These are phyloP conservation scores for Colletotrichum gigasporum DNA, from an alignment of 2,329 filamentous ascomycete genomes.

Conservation along the genomic window DNA sequence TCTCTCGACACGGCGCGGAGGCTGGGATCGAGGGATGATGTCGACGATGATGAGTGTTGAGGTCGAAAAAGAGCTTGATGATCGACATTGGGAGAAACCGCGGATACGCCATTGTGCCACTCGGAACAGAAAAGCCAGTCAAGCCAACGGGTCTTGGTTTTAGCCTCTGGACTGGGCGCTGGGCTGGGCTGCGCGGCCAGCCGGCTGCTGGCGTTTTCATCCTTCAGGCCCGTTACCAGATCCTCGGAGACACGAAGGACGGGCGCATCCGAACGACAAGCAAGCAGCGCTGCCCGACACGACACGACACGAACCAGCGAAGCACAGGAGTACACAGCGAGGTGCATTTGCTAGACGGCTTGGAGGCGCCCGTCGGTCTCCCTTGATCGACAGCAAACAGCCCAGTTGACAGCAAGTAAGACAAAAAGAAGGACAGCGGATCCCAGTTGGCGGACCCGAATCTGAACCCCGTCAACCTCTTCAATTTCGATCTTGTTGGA, in stretches of 20 bases:
- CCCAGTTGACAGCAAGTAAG: not conserved
- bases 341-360: not conserved
- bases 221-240: not conserved
- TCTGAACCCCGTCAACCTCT: not conserved
- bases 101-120: not conserved
- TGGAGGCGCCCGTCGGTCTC: not conserved
- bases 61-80: not conserved
- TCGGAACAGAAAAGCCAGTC: not conserved
- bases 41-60: not conserved
- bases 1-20: too few species aligned
- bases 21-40: too few species aligned
- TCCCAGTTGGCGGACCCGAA: not conserved
- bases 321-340: too few species aligned
- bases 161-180: not conserved
- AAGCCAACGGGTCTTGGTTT: not conserved
- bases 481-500: not conserved
- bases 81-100: not conserved
- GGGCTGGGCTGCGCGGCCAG: not conserved
- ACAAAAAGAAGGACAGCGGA: not conserved
- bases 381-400: not conserved
- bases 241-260: slow-evolving; percentile 7
- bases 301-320: not conserved
- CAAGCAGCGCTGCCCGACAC: not conserved
- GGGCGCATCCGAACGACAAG: slow-evolving; percentile 1
- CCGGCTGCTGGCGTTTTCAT: not conserved